Conservation (phyloP, 31 red algal species). For the Porphyra umbilicalis region DNA sequence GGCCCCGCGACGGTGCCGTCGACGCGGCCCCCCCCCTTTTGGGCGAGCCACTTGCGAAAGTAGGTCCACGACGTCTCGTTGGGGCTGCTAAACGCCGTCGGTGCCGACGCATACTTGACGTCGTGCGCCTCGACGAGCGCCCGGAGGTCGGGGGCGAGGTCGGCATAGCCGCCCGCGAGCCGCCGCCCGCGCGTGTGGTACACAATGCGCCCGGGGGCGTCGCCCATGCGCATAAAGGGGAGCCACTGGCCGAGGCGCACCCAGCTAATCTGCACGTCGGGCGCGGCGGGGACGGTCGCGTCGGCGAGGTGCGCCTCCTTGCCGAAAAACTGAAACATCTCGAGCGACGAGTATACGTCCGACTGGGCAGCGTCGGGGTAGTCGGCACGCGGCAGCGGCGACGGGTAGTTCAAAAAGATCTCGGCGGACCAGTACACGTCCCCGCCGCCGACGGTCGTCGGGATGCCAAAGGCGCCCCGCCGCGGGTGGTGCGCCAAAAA, state of each 20-base stretch:
- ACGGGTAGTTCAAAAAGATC: slow-evolving; percentile 75
- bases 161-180: slow-evolving; percentile 44
- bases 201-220: slow-evolving; percentile 53
- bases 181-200: slow-evolving; percentile 81
- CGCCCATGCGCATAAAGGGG: slow-evolving; percentile 91
- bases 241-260: slow-evolving; percentile 89
- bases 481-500: slow-evolving; percentile 30
- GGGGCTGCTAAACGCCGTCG: slow-evolving; percentile 48
- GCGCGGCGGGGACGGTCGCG: slow-evolving; percentile 26
- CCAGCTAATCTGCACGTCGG: slow-evolving; percentile 60
- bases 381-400: slow-evolving; percentile 45
- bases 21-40: slow-evolving; percentile 51
- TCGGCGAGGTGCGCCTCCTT: slow-evolving; percentile 34
- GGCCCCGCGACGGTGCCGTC: slow-evolving; percentile 47
- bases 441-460: slow-evolving; percentile 34
- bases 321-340: slow-evolving; percentile 87
- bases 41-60: slow-evolving; percentile 66
- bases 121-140: slow-evolving; percentile 37
- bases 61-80: slow-evolving; percentile 96
- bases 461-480: slow-evolving; percentile 34
- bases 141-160: slow-evolving; percentile 42
- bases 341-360: slow-evolving; percentile 59
- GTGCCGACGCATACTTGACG: slow-evolving; percentile 38
- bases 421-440: slow-evolving; percentile 80
- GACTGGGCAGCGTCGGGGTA: slow-evolving; percentile 39